Evolutionary conservation across 2,329 filamentous ascomycete species (phyloP), one percentile per base, ranked within the genome.

Genomic region (Ascochyta pisi): DNA sequence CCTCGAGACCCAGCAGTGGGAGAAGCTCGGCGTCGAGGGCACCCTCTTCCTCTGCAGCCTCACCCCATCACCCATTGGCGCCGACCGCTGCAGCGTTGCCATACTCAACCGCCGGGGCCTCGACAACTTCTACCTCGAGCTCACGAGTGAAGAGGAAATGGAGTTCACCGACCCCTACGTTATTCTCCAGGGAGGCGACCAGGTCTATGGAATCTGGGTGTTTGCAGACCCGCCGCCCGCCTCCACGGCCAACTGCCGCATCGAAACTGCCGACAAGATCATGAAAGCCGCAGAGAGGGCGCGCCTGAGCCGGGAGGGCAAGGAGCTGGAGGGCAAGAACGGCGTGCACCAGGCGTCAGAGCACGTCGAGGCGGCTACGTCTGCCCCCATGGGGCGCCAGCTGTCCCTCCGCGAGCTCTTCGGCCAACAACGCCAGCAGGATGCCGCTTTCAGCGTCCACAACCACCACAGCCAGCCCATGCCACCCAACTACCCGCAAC

Each of bases 11-110:
- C 80, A 84, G 48, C 78, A 81, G 57, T 98, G 95, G 95, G 90
- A 95, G 72, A 96, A 96, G 80, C 85, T 85, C 41, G 90, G 88
- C 52, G 84, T 93, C 10, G 93, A 96, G 76, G 95, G 95, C 35
- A 90, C 91, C 12, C 81, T 98, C 62, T 99, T 98, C 74, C 85
- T 98, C 49, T 96, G 91, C 80, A 84, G 89, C 61, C 77, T 87
- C 15, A 63, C 64, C 2, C 68, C 71, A 6, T 67, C 64, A 4
- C 56, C 85, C 50, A 56, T 62, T 9, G 71, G 68, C 42, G 60
- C 64, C 13, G 70, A 77, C 41, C 73, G 79, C 23, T 82, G 77
- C 64, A 73, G 71, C 44, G 76, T 79, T 23, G 68, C 81, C 47
- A 78, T 83, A 10, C 64, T 82, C 43, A 82, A 82, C 57, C 73